These are phyloP conservation scores for Beauveria bassiana DNA, from an alignment of 2,329 filamentous ascomycete species.

Conservation along the genomic window DNA sequence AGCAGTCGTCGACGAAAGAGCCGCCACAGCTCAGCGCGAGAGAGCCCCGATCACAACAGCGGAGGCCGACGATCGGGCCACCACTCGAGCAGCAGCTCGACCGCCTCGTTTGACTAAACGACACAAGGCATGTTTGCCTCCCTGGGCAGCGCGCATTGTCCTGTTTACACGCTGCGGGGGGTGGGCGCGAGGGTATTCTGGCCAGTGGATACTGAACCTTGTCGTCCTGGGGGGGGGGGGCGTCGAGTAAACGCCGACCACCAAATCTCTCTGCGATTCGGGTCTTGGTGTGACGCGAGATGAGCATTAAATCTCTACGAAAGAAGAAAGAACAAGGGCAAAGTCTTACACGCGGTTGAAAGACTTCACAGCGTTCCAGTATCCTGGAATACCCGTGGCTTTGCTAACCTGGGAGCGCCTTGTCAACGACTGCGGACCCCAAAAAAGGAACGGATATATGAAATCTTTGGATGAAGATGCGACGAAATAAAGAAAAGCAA, in stretches of 20 bases:
- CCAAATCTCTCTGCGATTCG: background rate
- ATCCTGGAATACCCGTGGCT: constrained; percentile 22
- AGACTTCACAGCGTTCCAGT: constrained; percentile 29
- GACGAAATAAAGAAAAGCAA: constrained; percentile 12
- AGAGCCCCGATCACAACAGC: constrained; percentile 33
- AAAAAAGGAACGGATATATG: background rate
- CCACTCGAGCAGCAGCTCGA: constrained; percentile 57
- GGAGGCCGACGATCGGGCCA: constrained; percentile 43
- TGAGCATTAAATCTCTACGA: background rate
- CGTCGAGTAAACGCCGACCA: background rate
- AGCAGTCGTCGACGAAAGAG: constrained; percentile 42
- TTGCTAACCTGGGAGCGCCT: background rate
- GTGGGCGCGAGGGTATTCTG: background rate
- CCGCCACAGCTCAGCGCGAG: constrained; percentile 42
- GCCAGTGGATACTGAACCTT: background rate
- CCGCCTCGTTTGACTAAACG: constrained; percentile 48
- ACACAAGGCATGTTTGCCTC: background rate
- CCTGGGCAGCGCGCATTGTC: background rate
- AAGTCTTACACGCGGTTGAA: constrained; percentile 27
- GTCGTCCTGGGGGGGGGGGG: background rate
- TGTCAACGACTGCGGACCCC: background rate
- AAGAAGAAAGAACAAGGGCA: background rate
- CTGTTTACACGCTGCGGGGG: background rate
- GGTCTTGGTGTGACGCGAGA: background rate
- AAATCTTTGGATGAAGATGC: constrained; percentile 4